Percentiles rank a stretch among this genome's conserved stretches.
These are phyloP conservation scores for Ophiostoma australiae DNA, from an alignment of 2,329 filamentous ascomycete species.

Conservation along the genomic window DNA sequence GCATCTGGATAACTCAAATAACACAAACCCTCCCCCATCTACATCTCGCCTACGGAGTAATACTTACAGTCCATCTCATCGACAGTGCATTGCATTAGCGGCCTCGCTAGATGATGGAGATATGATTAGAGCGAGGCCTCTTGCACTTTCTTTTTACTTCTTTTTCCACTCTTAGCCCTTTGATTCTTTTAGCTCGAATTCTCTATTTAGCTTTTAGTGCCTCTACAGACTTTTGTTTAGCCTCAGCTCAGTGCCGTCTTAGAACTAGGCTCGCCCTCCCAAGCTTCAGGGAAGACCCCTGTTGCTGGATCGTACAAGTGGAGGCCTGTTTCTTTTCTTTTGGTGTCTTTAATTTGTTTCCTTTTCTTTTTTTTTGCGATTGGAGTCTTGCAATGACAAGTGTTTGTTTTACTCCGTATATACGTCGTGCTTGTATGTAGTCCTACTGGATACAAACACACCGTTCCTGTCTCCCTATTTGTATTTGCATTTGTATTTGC, in stretches of 20 bases:
- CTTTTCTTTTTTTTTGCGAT: neutral
- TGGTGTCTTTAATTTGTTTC: neutral
- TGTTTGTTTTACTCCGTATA: neutral
- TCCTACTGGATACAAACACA: neutral
- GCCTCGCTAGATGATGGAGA: slow-evolving; percentile 1
- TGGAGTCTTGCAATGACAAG: neutral
- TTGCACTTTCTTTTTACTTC: neutral
- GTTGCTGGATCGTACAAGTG: slow-evolving; percentile 9
- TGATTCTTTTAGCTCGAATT: neutral
- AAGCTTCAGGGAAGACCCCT: slow-evolving; percentile 5
- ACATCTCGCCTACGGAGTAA: neutral
- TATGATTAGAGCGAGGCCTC: slow-evolving; percentile 2
- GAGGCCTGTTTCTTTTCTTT: slow-evolving; percentile 11
- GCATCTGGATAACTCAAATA: neutral
- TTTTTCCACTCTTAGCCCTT: neutral
- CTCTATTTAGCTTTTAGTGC: neutral
- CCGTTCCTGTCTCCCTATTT: neutral
- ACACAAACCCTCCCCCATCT: neutral
- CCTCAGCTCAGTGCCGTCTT: slow-evolving; percentile 11
- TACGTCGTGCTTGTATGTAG: too few species aligned
- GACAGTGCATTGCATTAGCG: slow-evolving; percentile 6
- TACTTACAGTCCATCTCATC: neutral
- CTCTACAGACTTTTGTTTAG: neutral
- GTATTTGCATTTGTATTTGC: too few species aligned
- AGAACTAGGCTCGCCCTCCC: slow-evolving; percentile 1